Conservation (phyloP, 2,329 filamentous ascomycete genomes). For the Aspergillus terreus region DNA sequence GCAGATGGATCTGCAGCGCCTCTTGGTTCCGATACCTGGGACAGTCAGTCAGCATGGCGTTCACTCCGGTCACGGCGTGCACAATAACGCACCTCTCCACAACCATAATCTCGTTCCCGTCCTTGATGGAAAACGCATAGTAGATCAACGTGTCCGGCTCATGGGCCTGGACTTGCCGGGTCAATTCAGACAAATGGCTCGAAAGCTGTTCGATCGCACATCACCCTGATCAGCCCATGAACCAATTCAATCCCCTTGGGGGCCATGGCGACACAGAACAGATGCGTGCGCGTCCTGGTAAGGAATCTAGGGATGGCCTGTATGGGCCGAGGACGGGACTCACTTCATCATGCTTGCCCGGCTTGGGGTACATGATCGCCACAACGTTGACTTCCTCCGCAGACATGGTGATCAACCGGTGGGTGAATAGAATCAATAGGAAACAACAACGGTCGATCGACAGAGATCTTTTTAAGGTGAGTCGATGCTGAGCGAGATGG, state of each 20-base stretch:
- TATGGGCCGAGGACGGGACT: constrained; percentile 1
- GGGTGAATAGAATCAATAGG: not conserved
- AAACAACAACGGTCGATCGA: not conserved
- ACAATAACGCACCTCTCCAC: constrained; percentile 26
- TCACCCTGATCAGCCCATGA: not conserved
- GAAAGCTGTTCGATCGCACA: constrained; percentile 18
- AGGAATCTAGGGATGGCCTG: not conserved
- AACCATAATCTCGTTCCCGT: constrained; percentile 29
- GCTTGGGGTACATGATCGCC: constrained; percentile 27
- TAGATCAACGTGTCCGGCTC: constrained; percentile 31
- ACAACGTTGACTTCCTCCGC: constrained; percentile 27
- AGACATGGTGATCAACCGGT: constrained; percentile 17
- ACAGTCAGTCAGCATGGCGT: not conserved
- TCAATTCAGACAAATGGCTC: constrained; percentile 20
- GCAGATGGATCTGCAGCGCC: constrained; percentile 21
- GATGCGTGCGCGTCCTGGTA: not conserved
- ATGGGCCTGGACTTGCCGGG: constrained; percentile 27
- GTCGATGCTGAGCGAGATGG: too few species aligned
- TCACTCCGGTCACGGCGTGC: not conserved
- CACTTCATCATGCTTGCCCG: constrained; percentile 31
- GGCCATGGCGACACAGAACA: not conserved
- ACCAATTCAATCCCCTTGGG: not conserved
- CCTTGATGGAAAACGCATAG: constrained; percentile 24
- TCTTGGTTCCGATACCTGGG: constrained; percentile 25
- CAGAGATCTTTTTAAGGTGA: not conserved